These are phyloP conservation scores for Colletotrichum trifolii DNA, from an alignment of 2,329 filamentous ascomycete species.

Conservation along the genomic window DNA sequence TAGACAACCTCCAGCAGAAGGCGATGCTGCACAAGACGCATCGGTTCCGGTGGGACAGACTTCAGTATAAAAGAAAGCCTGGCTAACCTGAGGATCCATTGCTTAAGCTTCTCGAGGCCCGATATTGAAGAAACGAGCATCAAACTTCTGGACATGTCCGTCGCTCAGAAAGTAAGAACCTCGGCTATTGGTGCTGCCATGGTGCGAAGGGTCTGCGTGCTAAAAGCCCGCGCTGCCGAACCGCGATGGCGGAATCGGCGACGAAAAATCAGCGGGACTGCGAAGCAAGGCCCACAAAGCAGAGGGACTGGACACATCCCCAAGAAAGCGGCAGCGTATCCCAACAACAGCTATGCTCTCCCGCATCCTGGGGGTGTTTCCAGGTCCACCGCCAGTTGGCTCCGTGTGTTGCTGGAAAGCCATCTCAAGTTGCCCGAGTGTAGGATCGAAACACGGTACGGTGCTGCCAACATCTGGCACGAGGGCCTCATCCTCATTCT, in stretches of 20 bases:
- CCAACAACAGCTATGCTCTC: slow-evolving; percentile 42
- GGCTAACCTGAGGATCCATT: slow-evolving; percentile 45
- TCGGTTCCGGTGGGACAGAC: slow-evolving; percentile 35
- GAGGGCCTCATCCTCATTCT: too few species aligned
- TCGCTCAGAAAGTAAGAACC: slow-evolving; percentile 37
- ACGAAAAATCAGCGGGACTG: slow-evolving; percentile 22
- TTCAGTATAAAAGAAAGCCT: slow-evolving; percentile 38
- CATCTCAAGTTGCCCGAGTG: not conserved
- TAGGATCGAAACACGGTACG: too few species aligned
- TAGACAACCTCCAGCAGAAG: slow-evolving; percentile 48
- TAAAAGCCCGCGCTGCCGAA: slow-evolving; percentile 13
- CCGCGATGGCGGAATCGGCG: not conserved
- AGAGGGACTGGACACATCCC: slow-evolving; percentile 37
- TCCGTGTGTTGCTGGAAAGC: not conserved
- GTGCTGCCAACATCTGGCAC: too few species aligned
- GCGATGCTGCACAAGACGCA: slow-evolving; percentile 39
- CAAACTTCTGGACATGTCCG: slow-evolving; percentile 38
- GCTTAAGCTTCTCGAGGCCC: slow-evolving; percentile 41
- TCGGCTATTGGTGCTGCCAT: slow-evolving; percentile 38
- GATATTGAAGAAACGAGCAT: slow-evolving; percentile 46
- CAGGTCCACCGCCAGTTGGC: not conserved
- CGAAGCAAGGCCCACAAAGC: slow-evolving; percentile 37
- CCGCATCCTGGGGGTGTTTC: not conserved
- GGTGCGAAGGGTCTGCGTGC: slow-evolving; percentile 2
- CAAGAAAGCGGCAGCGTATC: slow-evolving; percentile 40